A percentile compares a stretch with the other conserved stretches of the same genome.
These are phyloP conservation scores for Talaromyces sp. DNA, from an alignment of 2,329 filamentous ascomycete genomes.

Conservation along the genomic window DNA sequence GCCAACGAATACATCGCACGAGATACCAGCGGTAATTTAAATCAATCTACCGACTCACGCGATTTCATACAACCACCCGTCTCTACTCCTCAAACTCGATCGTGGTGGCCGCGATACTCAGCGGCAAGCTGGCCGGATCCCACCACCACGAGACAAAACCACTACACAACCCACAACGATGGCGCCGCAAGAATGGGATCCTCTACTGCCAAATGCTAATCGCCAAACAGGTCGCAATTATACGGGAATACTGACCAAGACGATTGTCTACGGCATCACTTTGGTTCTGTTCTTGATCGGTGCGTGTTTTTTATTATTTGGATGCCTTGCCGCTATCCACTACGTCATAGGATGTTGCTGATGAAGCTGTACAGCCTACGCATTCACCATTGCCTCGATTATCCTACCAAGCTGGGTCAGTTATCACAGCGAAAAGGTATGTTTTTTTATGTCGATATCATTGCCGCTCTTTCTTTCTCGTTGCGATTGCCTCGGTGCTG, in stretches of 20 bases:
- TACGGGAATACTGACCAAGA: constrained; percentile 46
- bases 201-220: constrained; percentile 2
- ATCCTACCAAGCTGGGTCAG: constrained; percentile 46
- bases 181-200: constrained; percentile 14
- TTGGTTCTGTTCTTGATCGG: constrained; percentile 43
- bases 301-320: constrained; percentile 23
- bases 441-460: too few relatives aligned
- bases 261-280: constrained; percentile 43
- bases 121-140: background rate
- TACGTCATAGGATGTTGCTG: constrained; percentile 2
- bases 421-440: constrained; percentile 43
- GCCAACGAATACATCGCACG: background rate
- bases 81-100: background rate
- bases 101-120: constrained; percentile 2
- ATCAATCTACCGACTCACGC: background rate
- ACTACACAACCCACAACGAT: background rate
- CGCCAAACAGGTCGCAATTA: constrained; percentile 31
- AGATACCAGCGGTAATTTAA: too few relatives aligned
- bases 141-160: background rate
- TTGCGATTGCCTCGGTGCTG: background rate
- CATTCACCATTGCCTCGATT: constrained; percentile 43
- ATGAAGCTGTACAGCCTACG: constrained; percentile 32
- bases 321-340: background rate
- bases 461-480: background rate
- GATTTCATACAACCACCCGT: background rate